Evolutionary conservation across 2,329 filamentous ascomycete genomes (phyloP), one percentile per base, ranked within the genome.

Genomic region (Sarocladium brachiariae): DNA sequence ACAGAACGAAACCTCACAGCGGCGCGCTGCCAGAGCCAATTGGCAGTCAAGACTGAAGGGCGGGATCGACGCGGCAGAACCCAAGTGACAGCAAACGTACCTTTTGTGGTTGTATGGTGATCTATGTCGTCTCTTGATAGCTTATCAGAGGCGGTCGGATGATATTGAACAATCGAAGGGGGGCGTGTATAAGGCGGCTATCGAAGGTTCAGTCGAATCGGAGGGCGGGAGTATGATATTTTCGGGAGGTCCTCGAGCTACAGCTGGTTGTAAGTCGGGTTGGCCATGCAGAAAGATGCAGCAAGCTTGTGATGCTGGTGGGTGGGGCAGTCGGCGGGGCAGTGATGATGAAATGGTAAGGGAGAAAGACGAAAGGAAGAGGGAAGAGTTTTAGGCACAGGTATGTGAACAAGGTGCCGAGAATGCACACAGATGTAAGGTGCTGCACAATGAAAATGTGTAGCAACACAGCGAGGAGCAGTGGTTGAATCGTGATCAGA

Each of bases 291-390:
- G 43, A 47, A 19, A 21, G 24, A 31, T 47, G 43, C 43, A 47
- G 43, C 10, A 47, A 47, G 43, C 43, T 47, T 33, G 43, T 47
- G 43, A 45, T 45, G 24, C n/a, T 47, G 43, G 43, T 47, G 43
- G 43, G 43, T 47, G 43, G 43, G 43, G 43, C 43, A 31, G 21
- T 47, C 33, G 43, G 43, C 43, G 43, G 43, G 43, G 43, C 43
- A 4, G n/a, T 16, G 25, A 47, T 47, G 43, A 47, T 47, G 43
- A 23, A 47, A 47, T 47, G 6, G 43, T 18, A 47, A 30, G 25
- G 24, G 43, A 47, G 43, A 27, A 45, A 45, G 21, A 45, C 39
- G 21, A 30, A 9, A 19, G n/a, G n/a, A n/a, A 13, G 5, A 45
- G 39, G 39, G n/a, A 25, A 8, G 35, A 21, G 7, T 39, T 18